Evolutionary conservation across 2,329 filamentous ascomycete genomes (phyloP).

Genomic region (Neoscytalidium dimidiatum): DNA sequence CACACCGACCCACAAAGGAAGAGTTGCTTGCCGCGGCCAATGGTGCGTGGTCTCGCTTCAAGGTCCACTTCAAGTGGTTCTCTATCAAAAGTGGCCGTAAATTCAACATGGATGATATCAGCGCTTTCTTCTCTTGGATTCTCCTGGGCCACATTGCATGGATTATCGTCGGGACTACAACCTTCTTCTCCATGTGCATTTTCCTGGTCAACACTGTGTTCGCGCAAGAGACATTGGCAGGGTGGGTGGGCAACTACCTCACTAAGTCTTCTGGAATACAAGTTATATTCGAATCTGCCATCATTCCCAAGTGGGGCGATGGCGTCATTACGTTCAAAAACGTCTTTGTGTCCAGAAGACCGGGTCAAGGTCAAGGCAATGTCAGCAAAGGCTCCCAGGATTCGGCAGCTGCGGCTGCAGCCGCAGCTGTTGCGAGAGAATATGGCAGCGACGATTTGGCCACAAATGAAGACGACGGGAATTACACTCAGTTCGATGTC

Average conservation of each 20-base stretch:
- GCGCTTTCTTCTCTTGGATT: conserved; percentile 93
- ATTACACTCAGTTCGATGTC: conserved; percentile 96
- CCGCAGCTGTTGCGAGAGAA: conserved; percentile 60
- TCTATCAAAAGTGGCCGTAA: conserved; percentile 91
- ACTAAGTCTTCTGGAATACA: conserved; percentile 91
- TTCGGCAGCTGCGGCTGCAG: conserved; percentile 81
- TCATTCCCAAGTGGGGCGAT: conserved; percentile 93
- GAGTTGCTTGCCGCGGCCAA: conserved; percentile 89
- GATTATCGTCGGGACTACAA: conserved; percentile 95
- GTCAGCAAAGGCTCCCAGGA: conserved; percentile 91
- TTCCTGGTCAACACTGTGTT: conserved; percentile 94
- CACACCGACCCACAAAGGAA: conserved; percentile 85
- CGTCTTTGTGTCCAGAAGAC: conserved; percentile 89
- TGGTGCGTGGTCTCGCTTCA: conserved; percentile 87
- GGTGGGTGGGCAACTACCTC: conserved; percentile 93
- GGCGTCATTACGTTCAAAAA: conserved; percentile 96
- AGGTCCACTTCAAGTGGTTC: conserved; percentile 95
- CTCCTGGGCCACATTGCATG: conserved; percentile 90
- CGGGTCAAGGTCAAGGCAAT: conserved; percentile 76
- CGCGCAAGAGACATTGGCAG: conserved; percentile 92
- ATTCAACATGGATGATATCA: conserved; percentile 95
- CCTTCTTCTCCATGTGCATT: conserved; percentile 91
- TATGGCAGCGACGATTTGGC: conserved; percentile 46
- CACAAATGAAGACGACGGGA: conserved; percentile 76
- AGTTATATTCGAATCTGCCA: conserved; percentile 95